Evolutionary conservation across 1,284 basidiomycete species (phyloP).

Genomic region (Porodaedalea pini): DNA sequence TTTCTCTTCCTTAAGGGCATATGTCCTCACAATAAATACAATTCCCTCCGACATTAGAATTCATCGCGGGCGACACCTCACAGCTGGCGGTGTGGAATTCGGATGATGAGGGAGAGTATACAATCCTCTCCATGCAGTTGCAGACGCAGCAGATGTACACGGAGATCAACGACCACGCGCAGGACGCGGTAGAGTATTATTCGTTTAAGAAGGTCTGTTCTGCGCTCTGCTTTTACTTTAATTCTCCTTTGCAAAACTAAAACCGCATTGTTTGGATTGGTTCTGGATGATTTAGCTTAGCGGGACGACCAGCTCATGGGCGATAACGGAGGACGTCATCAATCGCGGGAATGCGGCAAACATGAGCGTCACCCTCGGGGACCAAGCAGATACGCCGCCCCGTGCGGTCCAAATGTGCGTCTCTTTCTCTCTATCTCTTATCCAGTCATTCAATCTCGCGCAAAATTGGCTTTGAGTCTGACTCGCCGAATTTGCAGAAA

Average conservation of each 20-base stretch:
- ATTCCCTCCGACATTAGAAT: conserved; percentile 25
- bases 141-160: conserved; percentile 26
- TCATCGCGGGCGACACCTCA: conserved; percentile 33
- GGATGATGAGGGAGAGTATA: conserved; percentile 23
- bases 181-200: conserved; percentile 12
- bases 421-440: not conserved
- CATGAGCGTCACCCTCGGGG: not conserved
- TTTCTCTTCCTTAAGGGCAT: not conserved
- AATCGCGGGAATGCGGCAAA: conserved; percentile 7
- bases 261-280: not conserved
- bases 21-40: not conserved
- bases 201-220: conserved; percentile 4
- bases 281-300: not conserved
- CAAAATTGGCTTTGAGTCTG: too few relatives aligned
- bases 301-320: conserved; percentile 13
- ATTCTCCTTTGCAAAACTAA: not conserved
- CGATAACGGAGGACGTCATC: conserved; percentile 5
- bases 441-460: not conserved
- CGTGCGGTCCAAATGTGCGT: conserved; percentile 7
- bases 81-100: conserved; percentile 33
- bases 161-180: conserved; percentile 17
- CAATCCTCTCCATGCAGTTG: conserved; percentile 31
- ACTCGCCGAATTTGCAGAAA: too few relatives aligned
- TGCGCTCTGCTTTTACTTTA: not conserved
- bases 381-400: conserved; percentile 5